Percentiles rank a stretch among this genome's conserved stretches.
phyloP scores from a whole-genome alignment of 345 rosid genomes.

The Eucalyptus regnans region DNA sequence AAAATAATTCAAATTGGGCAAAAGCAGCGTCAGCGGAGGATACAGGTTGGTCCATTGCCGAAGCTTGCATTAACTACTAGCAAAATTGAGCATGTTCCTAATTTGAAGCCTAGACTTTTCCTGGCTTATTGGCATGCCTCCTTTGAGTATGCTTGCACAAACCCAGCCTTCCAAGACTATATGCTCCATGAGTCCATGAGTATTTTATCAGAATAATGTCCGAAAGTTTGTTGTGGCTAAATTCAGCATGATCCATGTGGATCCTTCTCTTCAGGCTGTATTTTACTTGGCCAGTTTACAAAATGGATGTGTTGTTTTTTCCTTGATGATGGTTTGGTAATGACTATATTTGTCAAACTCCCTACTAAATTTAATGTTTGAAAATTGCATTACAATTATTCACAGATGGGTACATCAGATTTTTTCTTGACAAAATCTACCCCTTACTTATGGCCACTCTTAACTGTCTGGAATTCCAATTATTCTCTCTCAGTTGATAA shows the following conservation, averaged over 20 bases:
- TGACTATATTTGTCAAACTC: not conserved
- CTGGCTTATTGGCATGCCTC: not conserved
- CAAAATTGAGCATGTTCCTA: not conserved
- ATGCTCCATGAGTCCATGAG: not conserved
- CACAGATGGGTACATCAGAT: not conserved
- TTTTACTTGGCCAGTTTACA: not conserved
- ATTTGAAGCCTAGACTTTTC: not conserved
- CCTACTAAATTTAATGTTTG: not conserved
- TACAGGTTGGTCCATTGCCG: constrained; percentile 46
- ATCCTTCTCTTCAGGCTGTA: not conserved
- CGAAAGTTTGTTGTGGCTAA: not conserved
- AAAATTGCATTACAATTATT: not conserved
- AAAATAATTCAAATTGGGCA: constrained; percentile 75
- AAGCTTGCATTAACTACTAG: not conserved
- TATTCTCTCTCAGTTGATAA: not conserved
- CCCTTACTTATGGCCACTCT: not conserved
- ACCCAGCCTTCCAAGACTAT: not conserved
- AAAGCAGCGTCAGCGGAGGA: constrained; percentile 45
- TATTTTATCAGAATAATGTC: not conserved
- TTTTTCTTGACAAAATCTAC: not conserved
- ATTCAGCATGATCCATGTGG: not conserved
- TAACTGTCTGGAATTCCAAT: not conserved
- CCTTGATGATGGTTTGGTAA: not conserved
- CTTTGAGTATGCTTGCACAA: not conserved
- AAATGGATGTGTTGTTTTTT: not conserved